These are phyloP conservation scores for Penicillium tannophilum DNA, from an alignment of 495 filamentous ascomycete genomes.

Conservation along the genomic window DNA sequence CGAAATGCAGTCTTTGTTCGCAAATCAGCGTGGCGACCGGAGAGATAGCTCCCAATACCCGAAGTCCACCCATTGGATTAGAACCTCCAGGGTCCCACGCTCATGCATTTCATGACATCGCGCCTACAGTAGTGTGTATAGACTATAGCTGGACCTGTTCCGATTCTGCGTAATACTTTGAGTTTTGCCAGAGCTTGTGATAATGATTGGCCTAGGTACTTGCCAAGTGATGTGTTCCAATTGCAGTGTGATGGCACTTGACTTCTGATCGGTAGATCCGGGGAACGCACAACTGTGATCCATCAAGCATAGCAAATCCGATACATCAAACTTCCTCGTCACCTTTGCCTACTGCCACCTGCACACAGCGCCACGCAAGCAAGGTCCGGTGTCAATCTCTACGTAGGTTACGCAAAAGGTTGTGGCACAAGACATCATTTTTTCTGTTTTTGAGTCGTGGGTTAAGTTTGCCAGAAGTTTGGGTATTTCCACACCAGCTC, in stretches of 20 bases:
- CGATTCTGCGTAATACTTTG: neutral
- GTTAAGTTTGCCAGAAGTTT: slow-evolving; percentile 6
- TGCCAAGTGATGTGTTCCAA: slow-evolving; percentile 32
- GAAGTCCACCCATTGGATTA: slow-evolving; percentile 10
- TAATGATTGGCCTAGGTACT: slow-evolving; percentile 23
- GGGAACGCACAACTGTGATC: slow-evolving; percentile 25
- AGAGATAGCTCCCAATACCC: slow-evolving; percentile 13
- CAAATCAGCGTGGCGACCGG: slow-evolving; percentile 11
- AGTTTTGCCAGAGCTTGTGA: slow-evolving; percentile 4
- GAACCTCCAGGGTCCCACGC: neutral
- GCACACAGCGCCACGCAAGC: slow-evolving; percentile 24
- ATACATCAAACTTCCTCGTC: slow-evolving; percentile 8
- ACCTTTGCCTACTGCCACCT: neutral
- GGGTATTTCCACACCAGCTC: slow-evolving; percentile 2
- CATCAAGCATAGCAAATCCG: slow-evolving; percentile 19
- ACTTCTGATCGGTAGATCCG: slow-evolving; percentile 30
- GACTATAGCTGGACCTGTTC: slow-evolving; percentile 4
- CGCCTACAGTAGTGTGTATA: neutral
- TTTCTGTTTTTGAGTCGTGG: neutral
- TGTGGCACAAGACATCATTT: slow-evolving; percentile 15
- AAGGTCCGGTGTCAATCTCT: slow-evolving; percentile 21
- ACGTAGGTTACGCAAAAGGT: slow-evolving; percentile 8
- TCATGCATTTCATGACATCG: slow-evolving; percentile 11
- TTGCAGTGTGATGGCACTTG: slow-evolving; percentile 31
- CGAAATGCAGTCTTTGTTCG: slow-evolving; percentile 9